Evolutionary conservation across 176 grass and related monocot species (phyloP), one percentile per base, ranked within the genome.

Genomic region (Tillandsia fasciculata): DNA sequence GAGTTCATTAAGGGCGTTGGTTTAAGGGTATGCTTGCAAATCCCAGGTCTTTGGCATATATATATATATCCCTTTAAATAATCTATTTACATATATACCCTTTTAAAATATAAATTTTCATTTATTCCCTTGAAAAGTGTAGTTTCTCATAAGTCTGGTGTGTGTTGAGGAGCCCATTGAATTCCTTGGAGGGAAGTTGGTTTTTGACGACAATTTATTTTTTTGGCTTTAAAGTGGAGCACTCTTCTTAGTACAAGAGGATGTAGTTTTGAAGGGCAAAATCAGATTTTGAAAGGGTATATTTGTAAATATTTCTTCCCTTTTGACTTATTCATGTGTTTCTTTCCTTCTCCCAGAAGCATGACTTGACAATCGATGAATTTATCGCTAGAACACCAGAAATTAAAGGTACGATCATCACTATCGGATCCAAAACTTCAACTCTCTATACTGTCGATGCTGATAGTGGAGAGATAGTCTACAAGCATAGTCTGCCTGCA

Each of bases 311-410:
- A 33, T 42, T 42, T 42, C 33, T 42, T 42, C 33, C 33, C 33
- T 42, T 42, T 49, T 20, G 15, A 67, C 12, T 47, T 2, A 48
- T n/a, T 49, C 18, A 33, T 67, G 12, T 48, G 28, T 28, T 61
- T 59, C 22, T 8, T 51, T 70, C 79, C 15, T 81, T 84, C 66
- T 50, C 77, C 66, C 70, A 99, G 94, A 83, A 75, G 71, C 84
- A 87, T 80, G 83, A 86, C 7, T 88, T 83, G 82, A 85, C 85
- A 76, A 42, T 99, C 64, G 87, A 99, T 69, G 94, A 99, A 51
- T 99, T 87, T 70, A 52, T 93, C 1, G 54, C 84, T 8, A 87
- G 72, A 83, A 87, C 87, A 81, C 94, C 93, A 50, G 79, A 87
- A 50, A 78, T 99, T 66, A 72, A 83, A 51, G 84, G 83, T 81